phyloP scores from a whole-genome alignment of 2,329 filamentous ascomycete species.

The Pseudogymnoascus sp. region DNA sequence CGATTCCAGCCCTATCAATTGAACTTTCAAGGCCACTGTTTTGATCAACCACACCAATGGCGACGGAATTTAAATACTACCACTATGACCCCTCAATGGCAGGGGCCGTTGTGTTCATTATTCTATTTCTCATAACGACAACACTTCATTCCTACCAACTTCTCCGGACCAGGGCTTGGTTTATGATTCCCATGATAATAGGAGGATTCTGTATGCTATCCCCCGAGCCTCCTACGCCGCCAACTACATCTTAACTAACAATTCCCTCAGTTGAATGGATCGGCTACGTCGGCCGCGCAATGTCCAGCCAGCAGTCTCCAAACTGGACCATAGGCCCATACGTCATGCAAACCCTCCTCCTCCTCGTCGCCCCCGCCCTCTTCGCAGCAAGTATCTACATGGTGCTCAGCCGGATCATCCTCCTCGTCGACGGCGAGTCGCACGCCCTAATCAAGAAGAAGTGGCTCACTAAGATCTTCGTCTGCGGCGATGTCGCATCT shows the following conservation, averaged over 20 bases:
- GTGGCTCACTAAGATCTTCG: conserved; percentile 40
- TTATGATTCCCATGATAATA: conserved; percentile 25
- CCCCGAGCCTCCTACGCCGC: background rate
- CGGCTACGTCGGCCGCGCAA: conserved; percentile 28
- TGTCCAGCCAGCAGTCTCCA: conserved; percentile 17
- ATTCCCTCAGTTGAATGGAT: conserved; percentile 29
- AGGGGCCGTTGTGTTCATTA: conserved; percentile 14
- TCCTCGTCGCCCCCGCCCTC: conserved; percentile 33
- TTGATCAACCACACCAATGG: background rate
- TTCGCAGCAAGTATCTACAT: conserved; percentile 36
- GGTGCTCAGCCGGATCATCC: conserved; percentile 31
- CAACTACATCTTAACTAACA: background rate
- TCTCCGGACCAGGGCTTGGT: conserved; percentile 17
- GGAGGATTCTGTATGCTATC: conserved; percentile 25
- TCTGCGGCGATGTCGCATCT: conserved; percentile 36
- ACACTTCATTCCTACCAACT: conserved; percentile 16
- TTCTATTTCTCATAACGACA: conserved; percentile 11
- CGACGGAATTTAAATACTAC: background rate
- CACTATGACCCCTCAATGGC: conserved; percentile 12
- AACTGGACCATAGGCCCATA: conserved; percentile 22
- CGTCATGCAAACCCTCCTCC: conserved; percentile 29
- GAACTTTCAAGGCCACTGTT: background rate
- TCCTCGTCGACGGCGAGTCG: conserved; percentile 29
- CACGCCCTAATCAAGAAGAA: conserved; percentile 32
- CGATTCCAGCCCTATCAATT: background rate